A percentile compares a stretch with the other conserved stretches of the same genome.
Conservation (phyloP, 306 rosid species). For the Malus sylvestris region DNA sequence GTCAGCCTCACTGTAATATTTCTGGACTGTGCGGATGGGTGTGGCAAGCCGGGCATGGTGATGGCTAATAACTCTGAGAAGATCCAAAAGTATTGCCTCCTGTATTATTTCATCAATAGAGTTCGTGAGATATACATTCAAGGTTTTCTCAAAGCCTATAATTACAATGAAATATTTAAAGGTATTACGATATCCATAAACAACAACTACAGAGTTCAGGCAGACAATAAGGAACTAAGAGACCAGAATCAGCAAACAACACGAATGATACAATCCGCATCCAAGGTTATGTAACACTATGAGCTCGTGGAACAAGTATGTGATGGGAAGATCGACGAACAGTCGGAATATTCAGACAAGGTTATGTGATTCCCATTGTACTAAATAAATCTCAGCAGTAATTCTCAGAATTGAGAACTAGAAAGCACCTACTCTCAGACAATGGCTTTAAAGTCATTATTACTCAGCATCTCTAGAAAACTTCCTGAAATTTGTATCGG, state of each 20-base stretch:
- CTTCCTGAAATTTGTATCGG: not conserved
- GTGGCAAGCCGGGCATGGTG: slow-evolving; percentile 94
- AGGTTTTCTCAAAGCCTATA: not conserved
- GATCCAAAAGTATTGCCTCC: slow-evolving; percentile 95
- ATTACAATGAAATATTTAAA: not conserved
- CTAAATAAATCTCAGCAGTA: not conserved
- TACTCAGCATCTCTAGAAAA: not conserved
- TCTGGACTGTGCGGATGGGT: slow-evolving; percentile 95
- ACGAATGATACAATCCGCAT: not conserved
- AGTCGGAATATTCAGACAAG: not conserved
- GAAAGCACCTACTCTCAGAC: not conserved
- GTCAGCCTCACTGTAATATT: slow-evolving; percentile 59
- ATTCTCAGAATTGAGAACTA: not conserved
- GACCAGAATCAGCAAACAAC: not conserved
- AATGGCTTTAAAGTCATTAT: not conserved
- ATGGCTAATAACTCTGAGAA: slow-evolving; percentile 88
- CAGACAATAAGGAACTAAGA: not conserved
- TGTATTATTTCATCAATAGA: slow-evolving; percentile 38
- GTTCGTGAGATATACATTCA: slow-evolving; percentile 8
- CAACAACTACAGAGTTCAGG: not conserved
- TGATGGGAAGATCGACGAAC: not conserved
- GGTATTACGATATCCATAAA: not conserved
- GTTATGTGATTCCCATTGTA: not conserved
- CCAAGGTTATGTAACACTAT: not conserved
- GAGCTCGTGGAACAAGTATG: too few species aligned